Conservation (phyloP, 176 grass and related monocot species). For the Raddia distichophylla region DNA sequence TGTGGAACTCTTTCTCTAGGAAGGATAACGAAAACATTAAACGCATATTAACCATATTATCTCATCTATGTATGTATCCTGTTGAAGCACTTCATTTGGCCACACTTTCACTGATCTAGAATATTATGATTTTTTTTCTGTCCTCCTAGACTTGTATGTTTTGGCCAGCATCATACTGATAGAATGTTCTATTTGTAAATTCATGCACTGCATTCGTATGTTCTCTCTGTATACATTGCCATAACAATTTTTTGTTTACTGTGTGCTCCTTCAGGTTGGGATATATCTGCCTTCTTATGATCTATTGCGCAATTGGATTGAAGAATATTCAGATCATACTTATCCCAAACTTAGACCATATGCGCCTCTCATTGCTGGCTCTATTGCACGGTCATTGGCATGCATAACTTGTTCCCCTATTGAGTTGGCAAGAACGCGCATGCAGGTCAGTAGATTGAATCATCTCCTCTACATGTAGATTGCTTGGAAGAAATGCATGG, state of each 20-base stretch:
- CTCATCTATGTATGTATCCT: neutral
- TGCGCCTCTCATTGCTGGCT: constrained; percentile 75
- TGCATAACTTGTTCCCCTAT: constrained; percentile 85
- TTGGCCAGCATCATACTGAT: neutral
- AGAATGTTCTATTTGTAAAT: neutral
- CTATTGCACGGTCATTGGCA: constrained; percentile 73
- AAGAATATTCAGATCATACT: constrained; percentile 60
- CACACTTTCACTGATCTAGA: neutral
- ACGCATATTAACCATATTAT: neutral
- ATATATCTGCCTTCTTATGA: constrained; percentile 92
- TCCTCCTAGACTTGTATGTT: constrained; percentile 18
- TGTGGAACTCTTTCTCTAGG: neutral
- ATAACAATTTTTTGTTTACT: neutral
- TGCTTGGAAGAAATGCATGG: neutral
- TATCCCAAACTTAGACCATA: constrained; percentile 70
- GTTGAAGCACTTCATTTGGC: neutral
- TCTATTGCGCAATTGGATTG: constrained; percentile 83
- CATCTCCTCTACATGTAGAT: neutral
- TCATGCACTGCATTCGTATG: neutral
- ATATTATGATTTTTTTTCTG: neutral
- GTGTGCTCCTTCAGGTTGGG: constrained; percentile 57
- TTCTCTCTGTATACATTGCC: neutral
- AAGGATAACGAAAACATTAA: neutral
- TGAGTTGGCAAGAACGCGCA: constrained; percentile 91
- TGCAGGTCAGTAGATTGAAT: constrained; percentile 65